Base-by-base conservation (phyloP, 257 asterid genomes). In the Plantago major region DNA sequence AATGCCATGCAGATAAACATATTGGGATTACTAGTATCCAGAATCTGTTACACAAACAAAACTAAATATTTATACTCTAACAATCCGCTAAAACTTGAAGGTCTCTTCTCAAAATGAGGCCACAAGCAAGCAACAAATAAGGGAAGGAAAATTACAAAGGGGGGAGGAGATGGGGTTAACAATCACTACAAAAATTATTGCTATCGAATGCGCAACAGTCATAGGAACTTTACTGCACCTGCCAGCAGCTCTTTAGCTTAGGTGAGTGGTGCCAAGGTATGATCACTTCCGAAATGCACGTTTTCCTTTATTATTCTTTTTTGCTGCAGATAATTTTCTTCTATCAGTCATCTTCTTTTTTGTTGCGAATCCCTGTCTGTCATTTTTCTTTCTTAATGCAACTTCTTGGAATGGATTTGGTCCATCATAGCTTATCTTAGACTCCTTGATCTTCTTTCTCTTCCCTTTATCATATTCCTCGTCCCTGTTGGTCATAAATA, bases 381-480 rank as follows among this genome's bases (percentile, higher is more conserved):
- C 40, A 33, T 33, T 33, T 33, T 33, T 33, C 40, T 33, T 85
- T 44, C 64, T 72, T 38, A 73, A 68, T 15, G 96, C 87, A 17
- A 82, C 13, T 71, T 83, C 90, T 81, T 93, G 97, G 73, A 93
- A 93, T 49, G 78, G 76, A 73, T 93, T 93, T 42, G 90, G 84
- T 10, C 90, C 94, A 42, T 66, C 87, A 22, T 77, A 89, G 72
- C 44, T 58, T 10, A 73, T 40, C 43, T 69, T 68, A 63, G 85
- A 54, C 58, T 15, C 42, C 79, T 85, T 80, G 17, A 89, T n/a
- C 85, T 89, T 93, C 88, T 87, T 93, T 76, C 85, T 82, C 82
- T 89, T 93, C 50, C 97, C 97, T n/a, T 75, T 63, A 73, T 93
- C 97, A 33, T 93, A 93, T 64, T 84, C 96, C 80, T 93, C 97